Percentiles rank a stretch among this genome's conserved stretches.
phyloP scores from a whole-genome alignment of 768 basidiomycete genomes.

The Amanita pseudoporphyria region DNA sequence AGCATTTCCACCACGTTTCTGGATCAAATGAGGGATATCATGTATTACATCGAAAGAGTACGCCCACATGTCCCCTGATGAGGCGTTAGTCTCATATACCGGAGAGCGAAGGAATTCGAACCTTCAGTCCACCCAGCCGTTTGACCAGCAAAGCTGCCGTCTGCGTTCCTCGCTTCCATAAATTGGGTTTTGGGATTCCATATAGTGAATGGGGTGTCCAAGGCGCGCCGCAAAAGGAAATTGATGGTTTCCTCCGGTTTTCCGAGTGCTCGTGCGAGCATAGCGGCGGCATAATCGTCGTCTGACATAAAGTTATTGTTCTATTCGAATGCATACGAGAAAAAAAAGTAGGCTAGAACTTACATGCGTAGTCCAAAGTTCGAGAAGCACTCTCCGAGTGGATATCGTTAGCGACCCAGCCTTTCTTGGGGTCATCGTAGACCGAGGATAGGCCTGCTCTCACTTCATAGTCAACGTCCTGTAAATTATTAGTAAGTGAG shows the following conservation, averaged over 20 bases:
- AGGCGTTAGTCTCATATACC: background rate
- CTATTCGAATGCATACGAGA: background rate
- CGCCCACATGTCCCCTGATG: slow-evolving; percentile 43
- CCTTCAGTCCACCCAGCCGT: slow-evolving; percentile 79
- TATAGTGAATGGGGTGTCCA: slow-evolving; percentile 47
- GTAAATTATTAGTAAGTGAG: background rate
- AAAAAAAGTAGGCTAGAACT: slow-evolving; percentile 13
- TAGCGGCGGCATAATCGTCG: slow-evolving; percentile 67
- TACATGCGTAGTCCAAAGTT: slow-evolving; percentile 74
- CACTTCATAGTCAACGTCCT: slow-evolving; percentile 74
- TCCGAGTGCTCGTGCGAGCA: slow-evolving; percentile 45
- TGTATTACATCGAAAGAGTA: slow-evolving; percentile 77
- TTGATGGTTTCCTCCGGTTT: slow-evolving; percentile 33
- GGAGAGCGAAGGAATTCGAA: slow-evolving; percentile 7
- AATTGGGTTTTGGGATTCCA: slow-evolving; percentile 67
- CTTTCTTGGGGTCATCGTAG: slow-evolving; percentile 42
- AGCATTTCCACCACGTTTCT: slow-evolving; percentile 52
- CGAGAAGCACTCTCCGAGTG: slow-evolving; percentile 75
- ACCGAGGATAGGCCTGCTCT: slow-evolving; percentile 66
- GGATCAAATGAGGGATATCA: slow-evolving; percentile 52
- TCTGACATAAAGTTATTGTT: slow-evolving; percentile 28
- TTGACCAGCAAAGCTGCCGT: slow-evolving; percentile 65
- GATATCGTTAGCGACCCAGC: slow-evolving; percentile 72
- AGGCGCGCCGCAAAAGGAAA: slow-evolving; percentile 48
- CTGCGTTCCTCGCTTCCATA: slow-evolving; percentile 69